phyloP scores from a whole-genome alignment of 257 asterid genomes.

The Fraxinus pennsylvanica region DNA sequence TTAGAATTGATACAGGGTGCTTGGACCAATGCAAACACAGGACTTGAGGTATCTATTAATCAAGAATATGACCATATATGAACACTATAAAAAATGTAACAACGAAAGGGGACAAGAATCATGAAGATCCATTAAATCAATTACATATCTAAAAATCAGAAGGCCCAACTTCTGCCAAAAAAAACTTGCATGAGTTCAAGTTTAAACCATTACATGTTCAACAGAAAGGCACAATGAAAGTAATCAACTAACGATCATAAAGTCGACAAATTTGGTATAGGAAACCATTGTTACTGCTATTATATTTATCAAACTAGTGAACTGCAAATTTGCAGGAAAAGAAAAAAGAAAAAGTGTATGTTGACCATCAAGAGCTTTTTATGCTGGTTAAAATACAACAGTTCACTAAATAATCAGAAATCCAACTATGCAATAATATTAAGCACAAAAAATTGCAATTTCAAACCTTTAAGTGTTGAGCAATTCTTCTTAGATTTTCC shows the following conservation, averaged over 20 bases:
- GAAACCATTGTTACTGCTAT: background rate
- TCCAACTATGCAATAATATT: background rate
- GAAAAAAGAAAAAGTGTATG: no score
- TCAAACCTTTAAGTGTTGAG: constrained; percentile 70
- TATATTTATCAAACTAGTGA: background rate
- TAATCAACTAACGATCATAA: background rate
- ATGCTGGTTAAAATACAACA: no score
- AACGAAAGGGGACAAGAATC: no score
- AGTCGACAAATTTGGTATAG: background rate
- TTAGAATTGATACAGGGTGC: constrained; percentile 27
- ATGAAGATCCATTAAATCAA: background rate
- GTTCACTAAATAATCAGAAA: no score
- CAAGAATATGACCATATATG: background rate
- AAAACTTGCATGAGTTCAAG: background rate
- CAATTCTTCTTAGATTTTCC: constrained; percentile 65
- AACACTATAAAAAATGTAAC: no score
- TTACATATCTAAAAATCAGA: background rate
- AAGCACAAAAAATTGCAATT: background rate
- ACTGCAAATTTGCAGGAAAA: no score
- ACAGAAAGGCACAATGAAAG: background rate
- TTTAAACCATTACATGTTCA: background rate
- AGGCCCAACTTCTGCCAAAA: no score
- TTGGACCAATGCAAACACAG: background rate
- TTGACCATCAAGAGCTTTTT: background rate
- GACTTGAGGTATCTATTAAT: background rate